Evolutionary conservation across 164 flowering plant species (phyloP).

Genomic region (Taxillus chinensis): DNA sequence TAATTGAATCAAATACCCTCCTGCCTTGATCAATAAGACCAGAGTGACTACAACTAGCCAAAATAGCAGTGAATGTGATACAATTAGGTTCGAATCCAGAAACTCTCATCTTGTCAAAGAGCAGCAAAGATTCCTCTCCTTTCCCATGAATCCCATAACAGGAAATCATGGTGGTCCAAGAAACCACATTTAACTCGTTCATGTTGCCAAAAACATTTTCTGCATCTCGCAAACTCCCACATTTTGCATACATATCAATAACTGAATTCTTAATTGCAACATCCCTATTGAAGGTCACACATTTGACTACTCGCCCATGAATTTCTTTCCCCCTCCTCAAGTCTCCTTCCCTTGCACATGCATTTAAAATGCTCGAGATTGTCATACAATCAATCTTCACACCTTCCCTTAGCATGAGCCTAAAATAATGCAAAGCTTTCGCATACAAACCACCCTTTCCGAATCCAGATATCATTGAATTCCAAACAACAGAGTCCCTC

Average conservation of each 20-base stretch:
- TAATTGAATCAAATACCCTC: slow-evolving; percentile 31
- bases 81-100: slow-evolving; percentile 32
- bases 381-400: slow-evolving; percentile 30
- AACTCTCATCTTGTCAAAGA: slow-evolving; percentile 35
- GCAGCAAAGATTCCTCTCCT: slow-evolving; percentile 35
- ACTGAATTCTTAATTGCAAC: slow-evolving; percentile 33
- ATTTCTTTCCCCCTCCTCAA: slow-evolving; percentile 47
- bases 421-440: slow-evolving; percentile 31
- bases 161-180: slow-evolving; percentile 59
- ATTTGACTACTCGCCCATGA: slow-evolving; percentile 34
- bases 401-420: slow-evolving; percentile 30
- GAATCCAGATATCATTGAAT: slow-evolving; percentile 43
- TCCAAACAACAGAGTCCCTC: slow-evolving; percentile 41
- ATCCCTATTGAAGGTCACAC: slow-evolving; percentile 19
- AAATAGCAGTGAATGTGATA: slow-evolving; percentile 42
- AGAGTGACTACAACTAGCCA: slow-evolving; percentile 51
- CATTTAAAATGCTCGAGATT: slow-evolving; percentile 36
- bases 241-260: slow-evolving; percentile 45
- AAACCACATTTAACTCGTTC: slow-evolving; percentile 26
- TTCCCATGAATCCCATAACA: slow-evolving; percentile 51
- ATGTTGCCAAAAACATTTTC: slow-evolving; percentile 30
- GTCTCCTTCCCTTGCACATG: slow-evolving; percentile 40
- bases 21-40: slow-evolving; percentile 43
- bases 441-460: slow-evolving; percentile 26
- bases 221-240: slow-evolving; percentile 30